Evolutionary conservation across 495 filamentous ascomycete species (phyloP), one percentile per base, ranked within the genome.

Genomic region (Aspergillus nidulans): DNA sequence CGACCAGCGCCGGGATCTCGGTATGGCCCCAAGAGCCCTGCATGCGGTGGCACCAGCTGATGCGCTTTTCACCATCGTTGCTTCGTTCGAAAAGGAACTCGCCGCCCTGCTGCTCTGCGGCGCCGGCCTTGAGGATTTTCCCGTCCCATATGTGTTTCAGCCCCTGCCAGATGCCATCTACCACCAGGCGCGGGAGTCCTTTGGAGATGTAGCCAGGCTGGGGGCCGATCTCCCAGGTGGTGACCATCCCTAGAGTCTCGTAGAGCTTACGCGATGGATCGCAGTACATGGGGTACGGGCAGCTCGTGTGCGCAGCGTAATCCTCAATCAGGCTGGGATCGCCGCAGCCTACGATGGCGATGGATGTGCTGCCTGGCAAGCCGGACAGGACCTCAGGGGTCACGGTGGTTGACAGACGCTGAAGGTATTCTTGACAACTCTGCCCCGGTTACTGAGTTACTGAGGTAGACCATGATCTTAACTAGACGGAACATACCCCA

Each of bases 1-100:
- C 30, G 9, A 34, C 30, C 9, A 39, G 15, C 3, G 12, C 40
- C 9, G 19, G 19, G 6, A 94, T 69, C 75, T 90, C 89, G 1
- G 80, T 77, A 61, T 96, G 91, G 61, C 91, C 89, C 38, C 90
- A 66, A 23, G 88, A 91, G 49, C 80, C 88, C 60, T 73, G 72
- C 90, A 96, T 96, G 3, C 91, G 79, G 69, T 91, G 87, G 61
- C 86, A 91, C 90, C 91, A 95, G 2, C 80, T 81, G 1, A 88
- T 80, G 41, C 70, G 65, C 63, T 84, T 85, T 39, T 81, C 78
- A 59, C 79, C 46, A 7, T 55, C 58, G 1, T 15, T 23, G 3
- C n/a, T 53, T 1, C 30, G 52, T 24, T 25, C 88, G 60, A 91
- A 92, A 39, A 95, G 54, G 60, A 95, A 91, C 69, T 96, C 91